These are phyloP conservation scores for Fusarium sp. DNA, from an alignment of 2,329 filamentous ascomycete species.

Conservation along the genomic window DNA sequence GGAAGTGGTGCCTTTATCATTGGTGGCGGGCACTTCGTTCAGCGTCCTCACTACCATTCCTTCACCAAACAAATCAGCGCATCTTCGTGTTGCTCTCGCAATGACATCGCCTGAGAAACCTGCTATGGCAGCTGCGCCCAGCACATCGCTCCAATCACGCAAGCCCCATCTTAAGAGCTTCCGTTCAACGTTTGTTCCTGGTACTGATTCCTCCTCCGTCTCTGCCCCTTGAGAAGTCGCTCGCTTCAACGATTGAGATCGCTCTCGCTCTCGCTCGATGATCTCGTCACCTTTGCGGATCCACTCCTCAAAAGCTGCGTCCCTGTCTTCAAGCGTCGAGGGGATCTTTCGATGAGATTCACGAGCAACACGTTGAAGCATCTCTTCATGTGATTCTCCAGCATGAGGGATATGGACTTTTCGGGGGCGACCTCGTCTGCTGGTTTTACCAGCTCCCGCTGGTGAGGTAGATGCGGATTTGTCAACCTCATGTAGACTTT, in stretches of 20 bases:
- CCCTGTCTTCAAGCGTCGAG: constrained; percentile 33
- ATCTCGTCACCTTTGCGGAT: constrained; percentile 45
- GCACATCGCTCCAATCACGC: constrained; percentile 86
- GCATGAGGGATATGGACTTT: constrained; percentile 52
- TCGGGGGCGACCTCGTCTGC: constrained; percentile 52
- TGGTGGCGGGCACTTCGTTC: constrained; percentile 45
- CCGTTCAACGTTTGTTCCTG: constrained; percentile 35
- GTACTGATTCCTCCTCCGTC: constrained; percentile 22
- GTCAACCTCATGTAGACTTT: neutral
- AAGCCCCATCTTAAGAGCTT: constrained; percentile 54
- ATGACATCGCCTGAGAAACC: constrained; percentile 75
- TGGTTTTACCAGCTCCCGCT: constrained; percentile 2
- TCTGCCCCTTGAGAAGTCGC: constrained; percentile 26
- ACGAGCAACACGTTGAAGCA: constrained; percentile 58
- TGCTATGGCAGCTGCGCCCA: constrained; percentile 79
- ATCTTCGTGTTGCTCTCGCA: constrained; percentile 76
- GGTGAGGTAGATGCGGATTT: constrained; percentile 20
- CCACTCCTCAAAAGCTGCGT: constrained; percentile 50
- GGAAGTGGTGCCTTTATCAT: constrained; percentile 38
- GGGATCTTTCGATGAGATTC: constrained; percentile 49
- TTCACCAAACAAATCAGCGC: constrained; percentile 78
- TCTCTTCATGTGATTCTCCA: constrained; percentile 59
- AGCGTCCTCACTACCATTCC: constrained; percentile 72
- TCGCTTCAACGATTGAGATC: constrained; percentile 25
- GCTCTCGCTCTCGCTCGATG: constrained; percentile 24